Base-by-base conservation (phyloP, 2,329 filamentous ascomycete genomes). In the Diatrype stigma region DNA sequence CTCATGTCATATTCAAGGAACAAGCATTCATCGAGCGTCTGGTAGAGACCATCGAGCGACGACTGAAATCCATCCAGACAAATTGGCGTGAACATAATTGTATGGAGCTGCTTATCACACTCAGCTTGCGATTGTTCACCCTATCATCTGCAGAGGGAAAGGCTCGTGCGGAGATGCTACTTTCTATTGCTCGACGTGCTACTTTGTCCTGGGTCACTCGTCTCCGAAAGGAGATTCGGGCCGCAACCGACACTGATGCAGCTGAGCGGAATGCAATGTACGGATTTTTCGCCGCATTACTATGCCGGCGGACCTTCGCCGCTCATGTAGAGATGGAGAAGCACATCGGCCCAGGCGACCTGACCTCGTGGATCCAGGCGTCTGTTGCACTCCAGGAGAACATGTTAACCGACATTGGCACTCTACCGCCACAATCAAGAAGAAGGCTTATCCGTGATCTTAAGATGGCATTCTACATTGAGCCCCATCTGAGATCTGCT, bases 41-140 rank as follows among this genome's bases (percentile, higher is more conserved):
- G 0, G 45, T 74, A 0, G 63, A 75, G 0, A 74, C 81, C 34
- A 60, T 88, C 0, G 56, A 68, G 45, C 50, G 47, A 1, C 64
- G 70, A 1, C 51, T 87, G 0, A 59, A 68, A 0, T 59, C 63
- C 0, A 76, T 88, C 7, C 60, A 63, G 0, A 63, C 68, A 0
- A 88, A 82, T 40, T 86, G 81, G 78, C 71, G 83, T 0, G 85
- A 89, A 50, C 67, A 67, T 0, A 65, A 79, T 42, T 74, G 73
- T 19, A 85, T 88, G 81, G 76, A 81, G 3, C 70, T 77, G 0
- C 51, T 86, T 0, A 71, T 85, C 6, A 78, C 73, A 0, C 59
- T 87, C 0, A 60, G 70, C 12, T 45, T 57, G 22, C 37, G 57
- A 47, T 19, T 58, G 1, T 19, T 44, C 19, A 37, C 2, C 6